phyloP scores from a whole-genome alignment of 2,329 filamentous ascomycete genomes.

The Pezizomycotina sp. region DNA sequence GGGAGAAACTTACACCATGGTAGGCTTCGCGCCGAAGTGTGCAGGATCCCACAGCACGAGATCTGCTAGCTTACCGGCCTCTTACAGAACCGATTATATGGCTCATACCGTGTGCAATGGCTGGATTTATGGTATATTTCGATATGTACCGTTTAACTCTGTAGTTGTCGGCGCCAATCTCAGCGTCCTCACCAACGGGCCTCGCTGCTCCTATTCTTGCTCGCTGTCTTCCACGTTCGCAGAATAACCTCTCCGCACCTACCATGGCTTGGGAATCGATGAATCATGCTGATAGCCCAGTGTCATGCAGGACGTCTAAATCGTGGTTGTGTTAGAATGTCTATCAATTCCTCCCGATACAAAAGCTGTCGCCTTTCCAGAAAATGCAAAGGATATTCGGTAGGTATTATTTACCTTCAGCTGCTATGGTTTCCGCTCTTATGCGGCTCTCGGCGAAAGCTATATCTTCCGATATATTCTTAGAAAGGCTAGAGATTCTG shows the following conservation, averaged over 20 bases:
- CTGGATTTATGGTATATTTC: constrained; percentile 94
- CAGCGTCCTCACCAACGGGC: constrained; percentile 60
- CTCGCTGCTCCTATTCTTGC: constrained; percentile 88
- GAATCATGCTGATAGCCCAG: constrained; percentile 98
- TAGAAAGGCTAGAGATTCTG: no score
- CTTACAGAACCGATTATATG: constrained; percentile 69
- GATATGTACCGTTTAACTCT: constrained; percentile 81
- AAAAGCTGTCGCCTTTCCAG: no score
- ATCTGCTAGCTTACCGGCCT: constrained; percentile 71
- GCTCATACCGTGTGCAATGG: constrained; percentile 74
- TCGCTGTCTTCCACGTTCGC: constrained; percentile 89
- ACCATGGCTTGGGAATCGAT: constrained; percentile 91
- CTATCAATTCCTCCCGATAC: no score
- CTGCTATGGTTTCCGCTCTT: constrained; percentile 86
- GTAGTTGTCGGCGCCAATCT: constrained; percentile 70
- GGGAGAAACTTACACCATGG: constrained; percentile 53
- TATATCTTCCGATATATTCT: constrained; percentile 87
- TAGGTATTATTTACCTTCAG: no score
- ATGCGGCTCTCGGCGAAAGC: constrained; percentile 91
- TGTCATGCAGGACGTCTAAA: constrained; percentile 88
- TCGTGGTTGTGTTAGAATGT: no score
- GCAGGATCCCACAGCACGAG: constrained; percentile 72
- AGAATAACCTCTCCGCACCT: constrained; percentile 86
- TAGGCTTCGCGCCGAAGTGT: constrained; percentile 77
- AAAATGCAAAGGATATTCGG: no score